Conservation (phyloP, 306 rosid genomes). For the Spatholobus suberectus region DNA sequence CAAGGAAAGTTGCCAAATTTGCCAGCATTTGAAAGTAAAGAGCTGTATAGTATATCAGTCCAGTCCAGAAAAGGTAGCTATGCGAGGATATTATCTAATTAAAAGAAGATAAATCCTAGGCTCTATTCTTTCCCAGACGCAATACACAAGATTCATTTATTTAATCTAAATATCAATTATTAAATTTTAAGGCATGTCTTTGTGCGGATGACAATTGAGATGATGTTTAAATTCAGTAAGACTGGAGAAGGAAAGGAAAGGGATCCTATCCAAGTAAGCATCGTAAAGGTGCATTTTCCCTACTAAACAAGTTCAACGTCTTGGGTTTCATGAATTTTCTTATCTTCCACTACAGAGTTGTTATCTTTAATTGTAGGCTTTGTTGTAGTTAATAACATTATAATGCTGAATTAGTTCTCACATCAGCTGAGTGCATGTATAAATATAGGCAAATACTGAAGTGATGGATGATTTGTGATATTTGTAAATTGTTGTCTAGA, state of each 20-base stretch:
- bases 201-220: not conserved
- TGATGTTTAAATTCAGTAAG: not conserved
- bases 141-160: not conserved
- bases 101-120: not conserved
- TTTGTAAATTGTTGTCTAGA: conserved; percentile 58
- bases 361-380: not conserved
- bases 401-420: conserved; percentile 24
- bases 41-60: not conserved
- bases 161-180: not conserved
- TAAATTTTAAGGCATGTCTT: not conserved
- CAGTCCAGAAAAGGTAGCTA: not conserved
- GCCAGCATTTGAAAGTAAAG: not conserved
- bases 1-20: not conserved
- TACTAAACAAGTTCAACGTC: not conserved
- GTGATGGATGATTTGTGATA: conserved; percentile 33
- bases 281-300: not conserved
- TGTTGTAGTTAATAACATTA: conserved; percentile 13
- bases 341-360: not conserved
- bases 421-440: conserved; percentile 23
- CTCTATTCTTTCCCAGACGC: not conserved
- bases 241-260: not conserved
- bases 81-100: too few relatives aligned
- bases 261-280: not conserved
- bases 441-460: conserved; percentile 24
- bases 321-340: not conserved